Evolutionary conservation across 2,329 filamentous ascomycete species (phyloP), one percentile per base, ranked within the genome.

Genomic region (Epichloe amarillans): DNA sequence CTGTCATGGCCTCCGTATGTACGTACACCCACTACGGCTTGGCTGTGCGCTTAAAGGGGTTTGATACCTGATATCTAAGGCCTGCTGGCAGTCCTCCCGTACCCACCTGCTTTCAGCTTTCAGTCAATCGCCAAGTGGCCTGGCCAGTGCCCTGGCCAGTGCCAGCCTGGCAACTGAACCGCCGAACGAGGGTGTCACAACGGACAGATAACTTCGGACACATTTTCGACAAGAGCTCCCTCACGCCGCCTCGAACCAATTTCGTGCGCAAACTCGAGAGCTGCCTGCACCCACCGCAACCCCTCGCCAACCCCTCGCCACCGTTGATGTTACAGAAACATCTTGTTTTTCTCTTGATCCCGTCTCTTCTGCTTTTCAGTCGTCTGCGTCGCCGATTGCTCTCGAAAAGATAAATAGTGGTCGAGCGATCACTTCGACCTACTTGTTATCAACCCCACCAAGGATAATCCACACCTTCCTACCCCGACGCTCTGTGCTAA

Each of bases 31-130:
- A 26, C 26, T 26, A 8, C 26, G 26, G 26, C 26, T 26, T 10
- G 26, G 26, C 26, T 30, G 26, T 30, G 10, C 30, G 30, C 30
- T 30, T 8, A 35, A 45, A 39, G 42, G 21, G 39, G 30, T 19
- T 53, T 50, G 54, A 54, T 49, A 51, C 55, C 55, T 55, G 50
- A 54, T 12, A 52, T 49, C 37, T 49, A 46, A 57, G 55, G 55
- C 55, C 17, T 3, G 3, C 19, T 5, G 15, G 12, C 5, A 3
- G 12, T 4, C 15, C 12, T 6, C n/a, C 12, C 36, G 12, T 15
- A n/a, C 12, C 36, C 36, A 38, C 36, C 3, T 38, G n/a, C 17
- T 46, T 14, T 19, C 44, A 46, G 33, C 36, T 46, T 44, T 19
- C 26, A 30, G 26, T 10, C 26, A 46, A 37, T 46, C 37, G 44